Evolutionary conservation across 768 basidiomycete species (phyloP), one percentile per base, ranked within the genome.

Genomic region (Podaxis rugospora): DNA sequence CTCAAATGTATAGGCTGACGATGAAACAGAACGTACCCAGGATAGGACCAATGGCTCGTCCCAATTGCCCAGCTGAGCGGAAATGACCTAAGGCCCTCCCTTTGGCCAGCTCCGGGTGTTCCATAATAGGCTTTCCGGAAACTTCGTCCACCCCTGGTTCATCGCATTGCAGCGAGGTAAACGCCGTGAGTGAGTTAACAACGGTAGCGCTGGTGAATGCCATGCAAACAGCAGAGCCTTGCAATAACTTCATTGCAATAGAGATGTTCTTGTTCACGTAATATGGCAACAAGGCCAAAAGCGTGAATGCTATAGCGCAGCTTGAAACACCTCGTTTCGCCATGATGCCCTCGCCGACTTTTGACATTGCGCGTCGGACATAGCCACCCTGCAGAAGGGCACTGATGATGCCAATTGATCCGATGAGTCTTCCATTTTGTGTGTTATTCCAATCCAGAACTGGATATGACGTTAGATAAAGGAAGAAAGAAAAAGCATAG

Each of bases 131-230:
- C 68, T 89, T 86, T 7, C 84, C 85, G 0, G 83, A 85, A 40
- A 78, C 78, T 7, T 76, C 72, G 68, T 88, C 85, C 14, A 82
- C 71, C 11, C 73, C 74, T 10, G 74, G 80, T 28, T 94, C 92
- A 68, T 96, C 92, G 64, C 93, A 95, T 73, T 95, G 93, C 65
- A 95, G 71, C 13, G 93, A 95, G 9, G 95, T 96, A 64, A 89
- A 86, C 25, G 95, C 88, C 39, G 94, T 99, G 65, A 99, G 78
- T 7, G 92, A 85, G 69, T 91, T 98, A 63, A 99, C 96, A 53
- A 97, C 95, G 1, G 94, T 97, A 4, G 96, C 95, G 63, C 89
- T 91, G 4, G 96, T 97, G 76, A 94, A 97, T 3, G 94, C 93
- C 75, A 98, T 80, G 67, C 88, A 91, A 4, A 90, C 80, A 0